Evolutionary conservation across 768 basidiomycete genomes (phyloP), one percentile per base, ranked within the genome.

Genomic region (Naematelia aurantialba): DNA sequence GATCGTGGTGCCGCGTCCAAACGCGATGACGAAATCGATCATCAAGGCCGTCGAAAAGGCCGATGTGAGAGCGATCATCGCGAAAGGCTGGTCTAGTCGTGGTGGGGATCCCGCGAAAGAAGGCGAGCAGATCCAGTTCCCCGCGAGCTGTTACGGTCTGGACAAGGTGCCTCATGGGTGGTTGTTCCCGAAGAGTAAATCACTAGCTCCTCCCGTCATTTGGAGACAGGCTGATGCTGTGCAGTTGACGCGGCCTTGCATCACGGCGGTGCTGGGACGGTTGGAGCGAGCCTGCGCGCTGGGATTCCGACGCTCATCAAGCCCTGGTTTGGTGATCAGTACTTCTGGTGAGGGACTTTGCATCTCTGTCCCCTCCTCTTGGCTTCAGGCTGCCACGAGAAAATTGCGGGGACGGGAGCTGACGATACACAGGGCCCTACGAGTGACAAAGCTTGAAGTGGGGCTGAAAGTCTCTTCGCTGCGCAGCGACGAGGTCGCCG

Each of bases 221-320:
- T n/a, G n/a, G n/a, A n/a, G n/a, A n/a, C n/a, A n/a, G n/a, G n/a
- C n/a, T 13, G 84, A 84, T n/a, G 84, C 83, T 1, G 84, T 83
- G 83, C 0, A 63, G 79, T 87, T 11, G 83, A 85, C 65, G 86
- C 85, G 1, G 85, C 80, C 8, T 58, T 86, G 45, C 85, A 86
- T 74, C 85, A 87, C 61, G 86, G 86, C 21, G 86, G 86, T 5
- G 86, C 86, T 3, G 86, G 86, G 12, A 87, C 86, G 0, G 87
- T 86, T 0, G 85, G 85, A 0, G 86, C 85, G 1, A 84, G 83
- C 69, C 75, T 87, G 24, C 66, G 81, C 70, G 83, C 83, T 34
- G 85, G 85, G 1, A 80, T 85, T 29, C 85, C 86, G 1, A 87
- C 86, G 0, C 63, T 86, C 58, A 86, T 87, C 68, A 84, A 83